A percentile compares a stretch with the other conserved stretches of the same genome.
phyloP scores from a whole-genome alignment of 805 yeast species.

The Metschnikowia corniflorae region DNA sequence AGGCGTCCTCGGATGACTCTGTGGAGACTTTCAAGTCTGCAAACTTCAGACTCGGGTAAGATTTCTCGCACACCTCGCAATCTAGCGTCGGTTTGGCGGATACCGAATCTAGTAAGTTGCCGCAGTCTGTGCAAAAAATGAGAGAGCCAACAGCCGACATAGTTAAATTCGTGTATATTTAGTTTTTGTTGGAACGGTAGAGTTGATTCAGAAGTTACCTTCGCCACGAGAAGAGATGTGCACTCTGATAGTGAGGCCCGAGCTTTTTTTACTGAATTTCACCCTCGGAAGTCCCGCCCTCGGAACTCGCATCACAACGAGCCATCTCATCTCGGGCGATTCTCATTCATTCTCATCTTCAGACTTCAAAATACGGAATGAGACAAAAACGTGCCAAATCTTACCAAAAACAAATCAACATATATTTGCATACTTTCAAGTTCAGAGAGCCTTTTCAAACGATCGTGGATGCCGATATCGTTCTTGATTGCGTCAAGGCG shows the following conservation, averaged over 20 bases:
- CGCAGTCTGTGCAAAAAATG: constrained; percentile 91
- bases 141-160: constrained; percentile 97
- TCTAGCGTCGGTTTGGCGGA: constrained; percentile 46
- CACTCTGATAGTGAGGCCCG: background rate
- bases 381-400: constrained; percentile 95
- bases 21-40: constrained; percentile 83
- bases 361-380: constrained; percentile 42
- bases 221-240: constrained; percentile 9
- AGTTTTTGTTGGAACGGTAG: too few relatives aligned
- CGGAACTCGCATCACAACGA: constrained; percentile 6
- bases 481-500: constrained; percentile 60
- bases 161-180: too few relatives aligned
- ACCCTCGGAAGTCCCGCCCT: constrained; percentile 7
- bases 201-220: too few relatives aligned
- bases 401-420: constrained; percentile 88
- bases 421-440: constrained; percentile 79
- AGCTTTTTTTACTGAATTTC: constrained; percentile 3
- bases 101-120: constrained; percentile 76
- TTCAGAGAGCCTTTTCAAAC: constrained; percentile 94
- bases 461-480: constrained; percentile 75
- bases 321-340: constrained; percentile 4
- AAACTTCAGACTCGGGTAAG: constrained; percentile 50
- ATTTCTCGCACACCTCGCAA: constrained; percentile 51
- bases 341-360: constrained; percentile 3
- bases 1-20: constrained; percentile 85